These are phyloP conservation scores for Hordeum marinum DNA, from an alignment of 176 grass and related monocot genomes.

Conservation along the genomic window DNA sequence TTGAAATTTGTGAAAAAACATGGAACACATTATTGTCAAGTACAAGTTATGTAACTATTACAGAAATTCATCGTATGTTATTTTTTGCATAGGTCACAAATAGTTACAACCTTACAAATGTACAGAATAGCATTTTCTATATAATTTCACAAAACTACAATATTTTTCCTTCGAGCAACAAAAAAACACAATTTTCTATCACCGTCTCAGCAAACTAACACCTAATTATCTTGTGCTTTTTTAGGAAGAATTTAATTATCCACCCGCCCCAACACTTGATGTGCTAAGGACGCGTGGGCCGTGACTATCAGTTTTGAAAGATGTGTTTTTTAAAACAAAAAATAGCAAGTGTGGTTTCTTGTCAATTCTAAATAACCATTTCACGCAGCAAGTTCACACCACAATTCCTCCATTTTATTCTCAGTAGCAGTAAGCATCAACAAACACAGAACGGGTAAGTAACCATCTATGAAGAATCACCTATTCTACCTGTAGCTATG, in stretches of 20 bases:
- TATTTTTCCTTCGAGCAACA: no score
- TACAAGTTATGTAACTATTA: neutral
- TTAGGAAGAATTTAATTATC: neutral
- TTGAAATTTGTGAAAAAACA: neutral
- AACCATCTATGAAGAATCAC: neutral
- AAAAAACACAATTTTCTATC: neutral
- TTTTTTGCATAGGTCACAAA: neutral
- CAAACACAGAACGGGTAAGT: neutral
- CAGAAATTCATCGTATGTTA: neutral
- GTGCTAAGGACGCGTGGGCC: neutral
- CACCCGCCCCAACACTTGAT: no score
- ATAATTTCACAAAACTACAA: no score
- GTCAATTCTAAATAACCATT: neutral
- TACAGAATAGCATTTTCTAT: no score
- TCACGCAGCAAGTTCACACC: neutral
- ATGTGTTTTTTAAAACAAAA: neutral
- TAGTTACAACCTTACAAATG: neutral
- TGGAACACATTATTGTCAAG: no score
- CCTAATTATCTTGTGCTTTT: neutral
- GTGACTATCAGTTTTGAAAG: neutral
- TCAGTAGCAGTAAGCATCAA: neutral
- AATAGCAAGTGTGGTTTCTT: neutral
- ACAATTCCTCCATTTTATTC: neutral
- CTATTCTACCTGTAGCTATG: slow-evolving; percentile 4
- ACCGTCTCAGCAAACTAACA: neutral